Evolutionary conservation across 805 yeast genomes (phyloP).

Genomic region (Candida railenensis): DNA sequence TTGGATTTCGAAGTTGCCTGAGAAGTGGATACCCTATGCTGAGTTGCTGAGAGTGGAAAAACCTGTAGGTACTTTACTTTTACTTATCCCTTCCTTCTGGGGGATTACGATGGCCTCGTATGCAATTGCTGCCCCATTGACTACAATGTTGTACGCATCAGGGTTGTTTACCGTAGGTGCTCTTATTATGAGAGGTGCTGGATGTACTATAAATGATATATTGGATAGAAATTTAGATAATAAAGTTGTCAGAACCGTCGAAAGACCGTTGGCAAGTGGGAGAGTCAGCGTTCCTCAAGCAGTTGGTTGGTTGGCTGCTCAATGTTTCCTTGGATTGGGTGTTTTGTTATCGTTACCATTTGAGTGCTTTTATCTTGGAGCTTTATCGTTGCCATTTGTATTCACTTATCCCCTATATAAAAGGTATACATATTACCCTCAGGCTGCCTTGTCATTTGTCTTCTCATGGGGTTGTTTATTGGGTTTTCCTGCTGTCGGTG

Average conservation of each 20-base stretch:
- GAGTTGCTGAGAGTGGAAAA: conserved; percentile 89
- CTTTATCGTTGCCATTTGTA: conserved; percentile 75
- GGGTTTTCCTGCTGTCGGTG: conserved; percentile 96
- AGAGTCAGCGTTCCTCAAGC: conserved; percentile 75
- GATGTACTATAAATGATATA: conserved; percentile 92
- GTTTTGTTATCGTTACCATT: conserved; percentile 72
- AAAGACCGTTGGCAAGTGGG: conserved; percentile 92
- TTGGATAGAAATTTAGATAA: conserved; percentile 80
- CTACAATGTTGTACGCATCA: conserved; percentile 59
- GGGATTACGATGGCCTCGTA: conserved; percentile 88
- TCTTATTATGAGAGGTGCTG: conserved; percentile 93
- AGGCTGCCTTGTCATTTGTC: conserved; percentile 72
- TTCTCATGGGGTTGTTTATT: conserved; percentile 93
- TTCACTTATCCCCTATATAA: conserved; percentile 90
- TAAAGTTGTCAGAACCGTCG: conserved; percentile 83
- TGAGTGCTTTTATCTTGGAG: conserved; percentile 80
- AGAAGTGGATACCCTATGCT: conserved; percentile 80
- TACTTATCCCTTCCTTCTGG: conserved; percentile 88
- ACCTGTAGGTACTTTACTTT: conserved; percentile 91
- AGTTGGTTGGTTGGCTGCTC: conserved; percentile 64
- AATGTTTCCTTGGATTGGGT: conserved; percentile 69
- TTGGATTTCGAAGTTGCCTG: conserved; percentile 64
- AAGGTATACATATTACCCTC: conserved; percentile 95
- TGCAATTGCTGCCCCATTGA: conserved; percentile 64
- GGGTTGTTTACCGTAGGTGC: conserved; percentile 82